A percentile compares a stretch with the other conserved stretches of the same genome.
phyloP scores from a whole-genome alignment of 331 rosid species.

The Acacia concinna region DNA sequence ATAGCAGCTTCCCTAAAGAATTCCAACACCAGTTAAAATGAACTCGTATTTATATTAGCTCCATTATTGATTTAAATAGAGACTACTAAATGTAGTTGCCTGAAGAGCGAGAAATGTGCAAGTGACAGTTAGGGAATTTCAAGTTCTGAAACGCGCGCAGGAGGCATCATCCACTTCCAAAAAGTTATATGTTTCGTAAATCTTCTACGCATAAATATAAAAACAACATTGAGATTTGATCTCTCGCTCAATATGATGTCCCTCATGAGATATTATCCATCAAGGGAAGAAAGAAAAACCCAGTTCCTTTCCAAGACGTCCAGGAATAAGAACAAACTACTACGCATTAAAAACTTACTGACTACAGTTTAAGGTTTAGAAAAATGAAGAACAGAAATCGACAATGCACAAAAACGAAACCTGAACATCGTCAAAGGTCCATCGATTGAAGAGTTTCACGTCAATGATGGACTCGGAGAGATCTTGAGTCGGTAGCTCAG shows the following conservation, averaged over 20 bases:
- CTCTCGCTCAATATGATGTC: not conserved
- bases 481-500: not conserved
- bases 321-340: not conserved
- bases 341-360: not conserved
- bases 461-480: slow-evolving; percentile 24
- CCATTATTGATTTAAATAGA: not conserved
- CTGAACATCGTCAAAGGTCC: slow-evolving; percentile 54
- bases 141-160: not conserved
- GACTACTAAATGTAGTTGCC: not conserved
- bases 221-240: no score
- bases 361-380: not conserved
- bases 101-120: not conserved
- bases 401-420: slow-evolving; percentile 26
- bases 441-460: slow-evolving; percentile 60
- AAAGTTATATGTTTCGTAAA: not conserved
- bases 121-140: not conserved
- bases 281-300: not conserved
- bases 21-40: not conserved
- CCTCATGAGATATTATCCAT: not conserved
- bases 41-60: not conserved
- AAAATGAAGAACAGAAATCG: not conserved
- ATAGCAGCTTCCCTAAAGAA: not conserved
- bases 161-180: not conserved
- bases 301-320: not conserved
- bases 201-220: not conserved